Evolutionary conservation across 495 filamentous ascomycete genomes (phyloP).

Genomic region (Penicillium egyptiacum): DNA sequence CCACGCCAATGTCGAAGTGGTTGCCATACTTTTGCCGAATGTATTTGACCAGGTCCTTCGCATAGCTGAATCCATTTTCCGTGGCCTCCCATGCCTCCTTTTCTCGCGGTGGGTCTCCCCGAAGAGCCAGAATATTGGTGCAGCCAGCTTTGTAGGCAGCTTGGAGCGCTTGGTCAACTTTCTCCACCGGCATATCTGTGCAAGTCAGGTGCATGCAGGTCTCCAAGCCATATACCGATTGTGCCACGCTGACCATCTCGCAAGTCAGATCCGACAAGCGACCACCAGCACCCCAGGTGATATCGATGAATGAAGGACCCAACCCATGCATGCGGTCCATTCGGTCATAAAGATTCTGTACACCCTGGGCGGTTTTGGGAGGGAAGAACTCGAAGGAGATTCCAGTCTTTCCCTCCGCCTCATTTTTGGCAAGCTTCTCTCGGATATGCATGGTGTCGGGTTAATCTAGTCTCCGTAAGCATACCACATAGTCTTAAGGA

Average conservation of each 20-base stretch:
- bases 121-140: conserved; percentile 93
- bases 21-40: conserved; percentile 87
- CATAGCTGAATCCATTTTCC: conserved; percentile 85
- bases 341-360: conserved; percentile 98
- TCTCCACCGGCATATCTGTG: conserved; percentile 93
- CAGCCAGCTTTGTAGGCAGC: conserved; percentile 93
- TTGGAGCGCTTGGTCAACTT: conserved; percentile 83
- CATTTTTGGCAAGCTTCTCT: conserved; percentile 84
- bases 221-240: conserved; percentile 94
- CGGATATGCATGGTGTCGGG: conserved; percentile 73
- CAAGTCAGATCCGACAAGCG: conserved; percentile 86
- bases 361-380: conserved; percentile 96
- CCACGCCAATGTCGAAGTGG: conserved; percentile 97
- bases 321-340: conserved; percentile 98
- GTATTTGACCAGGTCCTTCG: conserved; percentile 89
- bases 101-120: conserved; percentile 93
- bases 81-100: conserved; percentile 89
- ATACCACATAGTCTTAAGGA: background rate
- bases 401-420: conserved; percentile 69
- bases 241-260: conserved; percentile 97
- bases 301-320: conserved; percentile 93
- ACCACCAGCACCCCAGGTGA: conserved; percentile 98
- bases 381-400: conserved; percentile 99
- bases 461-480: conserved; percentile 22
- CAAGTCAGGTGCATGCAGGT: conserved; percentile 99